Evolutionary conservation across 2,329 filamentous ascomycete species (phyloP), one percentile per base, ranked within the genome.

Genomic region (Exophiala sideris): DNA sequence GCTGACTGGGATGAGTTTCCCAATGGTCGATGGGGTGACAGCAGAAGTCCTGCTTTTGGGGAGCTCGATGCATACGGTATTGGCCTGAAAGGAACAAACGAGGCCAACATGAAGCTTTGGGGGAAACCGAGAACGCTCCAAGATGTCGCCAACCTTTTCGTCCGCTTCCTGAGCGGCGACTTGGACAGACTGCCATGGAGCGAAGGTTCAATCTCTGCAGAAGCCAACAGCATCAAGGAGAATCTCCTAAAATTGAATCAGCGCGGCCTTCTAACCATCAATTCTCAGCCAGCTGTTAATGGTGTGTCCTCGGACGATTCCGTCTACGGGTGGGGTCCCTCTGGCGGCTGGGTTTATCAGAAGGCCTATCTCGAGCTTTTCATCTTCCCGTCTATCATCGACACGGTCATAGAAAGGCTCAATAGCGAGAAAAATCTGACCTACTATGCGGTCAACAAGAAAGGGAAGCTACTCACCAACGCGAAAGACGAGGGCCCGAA

Each of bases 1-100:
- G 91, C 96, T 69, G 92, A 96, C 64, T 99, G 94, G 94, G 94
- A 99, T 66, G 94, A 99, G 71, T 99, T 96, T 66, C 94, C 94
- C 52, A 99, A 99, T 77, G 94, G 94, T 44, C 88, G 94, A 71
- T 99, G 94, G 94, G 95, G 94, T 73, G 94, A 99, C 72, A 92
- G 91, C 48, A 84, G 94, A 61, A 97, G 92, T 54, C 94, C 94
- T 57, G 94, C 94, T 47, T 99, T 96, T 67, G 94, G 94, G 66
- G 91, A 96, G 72, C 78, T 97, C 48, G 92, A 97, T 72, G 86
- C 90, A 7, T 97, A 99, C 67, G 92, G 91, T 40, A 90, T 97
- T 65, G 91, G 91, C 41, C 75, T 99, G 64, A 95, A 92, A 63
- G 94, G 94, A 29, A 95, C 89, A 48, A 99, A 96, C 68, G 91